Conservation (phyloP, 164 flowering plant species). For the Kingdonia uniflora region DNA sequence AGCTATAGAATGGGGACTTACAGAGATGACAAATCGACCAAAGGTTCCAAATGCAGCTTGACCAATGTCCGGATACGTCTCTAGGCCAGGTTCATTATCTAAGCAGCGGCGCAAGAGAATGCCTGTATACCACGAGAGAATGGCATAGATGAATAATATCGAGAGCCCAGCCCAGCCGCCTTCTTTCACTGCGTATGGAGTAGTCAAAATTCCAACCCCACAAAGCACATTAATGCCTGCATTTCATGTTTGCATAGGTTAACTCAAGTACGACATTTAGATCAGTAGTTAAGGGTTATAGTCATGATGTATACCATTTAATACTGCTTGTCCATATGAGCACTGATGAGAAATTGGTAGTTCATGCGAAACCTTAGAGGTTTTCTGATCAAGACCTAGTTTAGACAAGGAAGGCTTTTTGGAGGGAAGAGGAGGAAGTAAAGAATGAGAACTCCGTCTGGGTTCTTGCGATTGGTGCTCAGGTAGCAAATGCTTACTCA, state of each 20-base stretch:
- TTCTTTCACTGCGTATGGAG: conserved; percentile 77
- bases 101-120: conserved; percentile 74
- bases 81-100: conserved; percentile 84
- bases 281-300: not conserved
- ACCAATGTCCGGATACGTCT: conserved; percentile 96
- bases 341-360: conserved; percentile 50
- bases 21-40: conserved; percentile 77
- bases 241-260: conserved; percentile 1
- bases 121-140: conserved; percentile 85
- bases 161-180: conserved; percentile 89
- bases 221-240: conserved; percentile 88
- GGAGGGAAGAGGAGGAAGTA: conserved; percentile 50
- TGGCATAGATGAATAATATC: conserved; percentile 46
- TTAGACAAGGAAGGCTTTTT: conserved; percentile 28
- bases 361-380: conserved; percentile 48
- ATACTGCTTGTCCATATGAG: conserved; percentile 70
- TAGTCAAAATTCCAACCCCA: conserved; percentile 93
- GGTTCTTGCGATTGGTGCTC: conserved; percentile 24
- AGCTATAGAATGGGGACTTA: conserved; percentile 18
- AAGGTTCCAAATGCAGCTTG: conserved; percentile 89
- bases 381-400: conserved; percentile 26
- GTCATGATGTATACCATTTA: conserved; percentile 49
- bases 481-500: conserved; percentile 52
- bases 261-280: too few relatives aligned
- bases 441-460: conserved; percentile 52